Base-by-base conservation (phyloP, 1,284 basidiomycete genomes). In the Fomes fomentarius region DNA sequence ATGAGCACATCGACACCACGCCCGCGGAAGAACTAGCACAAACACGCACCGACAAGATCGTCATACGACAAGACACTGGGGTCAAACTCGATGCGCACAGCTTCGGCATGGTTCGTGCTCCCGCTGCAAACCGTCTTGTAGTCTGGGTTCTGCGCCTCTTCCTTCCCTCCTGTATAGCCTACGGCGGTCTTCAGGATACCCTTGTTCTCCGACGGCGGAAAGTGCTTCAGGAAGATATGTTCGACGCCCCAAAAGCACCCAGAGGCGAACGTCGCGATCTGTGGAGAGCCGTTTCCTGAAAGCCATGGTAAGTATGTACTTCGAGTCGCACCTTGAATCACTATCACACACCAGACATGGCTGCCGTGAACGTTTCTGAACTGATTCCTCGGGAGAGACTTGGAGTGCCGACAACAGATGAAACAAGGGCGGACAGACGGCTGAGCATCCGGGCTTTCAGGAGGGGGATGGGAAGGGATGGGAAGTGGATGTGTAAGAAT, bases 21-120 rank as follows among this genome's bases (percentile, higher is more conserved):
- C 24, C 9, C 49, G 33, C 30, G 8, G 22, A 31, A 11, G 5
- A 19, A 21, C 5, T 35, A 22, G 21, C 17, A 28, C 8, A 19
- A 17, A 30, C 24, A 72, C 85, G 62, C 66, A 86, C 86, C 88
- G 41, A 95, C 90, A 42, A 97, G 82, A 68, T 95, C 88, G 19
- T 77, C 91, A 63, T 96, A 97, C 22, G 78, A 79, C 15, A 96
- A 85, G 34, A 89, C 74, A 30, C 73, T 76, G 0, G 90, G 91
- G 70, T 96, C 93, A 65, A 94, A 99, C 65, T 90, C 85, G 60
- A 98, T 84, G 68, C 84, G 83, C 52, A 94, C 74, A 1, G 94
- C 89, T 74, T 99, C 96, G 3, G 96, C 96, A 69, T 98, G 94
- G 37, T 89, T 83, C 1, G 96, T 98, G 15, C 73, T 64, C 3